Evolutionary conservation across 139 green algal genomes (phyloP).

Genomic region (Chlorella vulgaris): DNA sequence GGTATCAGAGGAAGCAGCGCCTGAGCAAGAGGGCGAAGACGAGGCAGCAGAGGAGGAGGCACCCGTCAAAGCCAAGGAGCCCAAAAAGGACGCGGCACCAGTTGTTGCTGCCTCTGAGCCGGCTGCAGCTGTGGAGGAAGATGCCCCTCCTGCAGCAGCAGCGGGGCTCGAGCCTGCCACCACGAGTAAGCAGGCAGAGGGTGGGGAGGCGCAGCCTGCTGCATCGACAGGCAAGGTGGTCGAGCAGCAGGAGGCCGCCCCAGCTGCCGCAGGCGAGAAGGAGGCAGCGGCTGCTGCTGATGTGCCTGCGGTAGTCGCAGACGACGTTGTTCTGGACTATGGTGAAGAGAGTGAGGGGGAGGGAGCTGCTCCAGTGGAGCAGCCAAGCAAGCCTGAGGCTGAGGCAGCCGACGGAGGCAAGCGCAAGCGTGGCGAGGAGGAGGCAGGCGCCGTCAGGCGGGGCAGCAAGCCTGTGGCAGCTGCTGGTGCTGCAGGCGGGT

Average conservation of each 20-base stretch:
- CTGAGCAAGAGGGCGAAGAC: too few species aligned
- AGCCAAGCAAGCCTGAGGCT: background rate
- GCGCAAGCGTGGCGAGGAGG: constrained; percentile 28
- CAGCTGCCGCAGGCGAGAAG: background rate
- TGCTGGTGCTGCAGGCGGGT: background rate
- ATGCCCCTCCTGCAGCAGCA: too few species aligned
- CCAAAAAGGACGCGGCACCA: too few species aligned
- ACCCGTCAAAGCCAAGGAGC: too few species aligned
- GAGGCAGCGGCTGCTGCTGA: constrained; percentile 2
- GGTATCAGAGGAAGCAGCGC: background rate
- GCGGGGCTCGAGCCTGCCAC: too few species aligned
- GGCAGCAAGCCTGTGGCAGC: background rate
- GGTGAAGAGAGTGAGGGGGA: constrained; percentile 36
- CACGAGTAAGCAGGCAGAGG: background rate
- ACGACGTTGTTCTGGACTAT: constrained; percentile 36
- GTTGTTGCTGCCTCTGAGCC: too few species aligned
- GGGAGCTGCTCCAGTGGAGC: background rate
- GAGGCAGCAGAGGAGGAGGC: too few species aligned
- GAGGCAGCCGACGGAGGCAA: background rate
- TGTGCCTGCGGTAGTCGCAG: background rate
- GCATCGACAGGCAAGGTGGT: background rate
- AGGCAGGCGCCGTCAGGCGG: background rate
- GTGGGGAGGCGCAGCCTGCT: background rate
- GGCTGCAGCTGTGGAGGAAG: too few species aligned
- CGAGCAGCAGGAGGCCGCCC: background rate